phyloP scores from a whole-genome alignment of 495 filamentous ascomycete species.

The Aspergillus nidulans region DNA sequence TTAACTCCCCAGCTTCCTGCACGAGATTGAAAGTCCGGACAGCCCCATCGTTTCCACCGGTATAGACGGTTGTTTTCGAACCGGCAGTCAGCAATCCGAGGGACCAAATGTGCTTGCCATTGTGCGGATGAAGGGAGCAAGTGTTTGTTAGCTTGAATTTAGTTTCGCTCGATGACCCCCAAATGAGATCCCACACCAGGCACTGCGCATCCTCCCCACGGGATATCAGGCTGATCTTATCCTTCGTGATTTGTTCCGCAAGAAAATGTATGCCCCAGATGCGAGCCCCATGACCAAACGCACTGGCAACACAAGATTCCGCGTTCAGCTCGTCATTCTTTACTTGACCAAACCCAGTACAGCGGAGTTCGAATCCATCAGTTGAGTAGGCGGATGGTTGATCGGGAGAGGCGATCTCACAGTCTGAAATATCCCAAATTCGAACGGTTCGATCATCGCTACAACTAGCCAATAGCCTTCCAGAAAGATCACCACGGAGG shows the following conservation, averaged over 20 bases:
- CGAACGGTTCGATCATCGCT: constrained; percentile 92
- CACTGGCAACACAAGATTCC: constrained; percentile 52
- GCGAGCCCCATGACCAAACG: constrained; percentile 80
- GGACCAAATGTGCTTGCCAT: constrained; percentile 92
- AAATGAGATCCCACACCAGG: constrained; percentile 62
- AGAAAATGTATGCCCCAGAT: constrained; percentile 83
- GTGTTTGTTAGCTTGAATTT: constrained; percentile 46
- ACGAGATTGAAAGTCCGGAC: constrained; percentile 34
- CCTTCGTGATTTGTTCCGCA: constrained; percentile 17
- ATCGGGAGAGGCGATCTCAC: constrained; percentile 26
- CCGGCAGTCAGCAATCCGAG: constrained; percentile 40
- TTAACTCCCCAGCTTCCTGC: constrained; percentile 7
- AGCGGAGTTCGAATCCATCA: constrained; percentile 40
- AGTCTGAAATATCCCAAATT: constrained; percentile 75
- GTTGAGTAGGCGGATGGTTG: constrained; percentile 39
- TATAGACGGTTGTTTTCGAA: constrained; percentile 50
- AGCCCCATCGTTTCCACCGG: constrained; percentile 80
- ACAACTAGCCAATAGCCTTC: constrained; percentile 75
- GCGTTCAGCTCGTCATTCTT: constrained; percentile 20
- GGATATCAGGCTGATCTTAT: constrained; percentile 53
- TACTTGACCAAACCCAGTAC: constrained; percentile 38
- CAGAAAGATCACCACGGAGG: constrained; percentile 27
- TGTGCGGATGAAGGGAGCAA: constrained; percentile 57
- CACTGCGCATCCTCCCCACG: constrained; percentile 76
- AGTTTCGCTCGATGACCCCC: constrained; percentile 19